These are phyloP conservation scores for Macaranga tanarius DNA, from an alignment of 441 rosid species.

Conservation along the genomic window DNA sequence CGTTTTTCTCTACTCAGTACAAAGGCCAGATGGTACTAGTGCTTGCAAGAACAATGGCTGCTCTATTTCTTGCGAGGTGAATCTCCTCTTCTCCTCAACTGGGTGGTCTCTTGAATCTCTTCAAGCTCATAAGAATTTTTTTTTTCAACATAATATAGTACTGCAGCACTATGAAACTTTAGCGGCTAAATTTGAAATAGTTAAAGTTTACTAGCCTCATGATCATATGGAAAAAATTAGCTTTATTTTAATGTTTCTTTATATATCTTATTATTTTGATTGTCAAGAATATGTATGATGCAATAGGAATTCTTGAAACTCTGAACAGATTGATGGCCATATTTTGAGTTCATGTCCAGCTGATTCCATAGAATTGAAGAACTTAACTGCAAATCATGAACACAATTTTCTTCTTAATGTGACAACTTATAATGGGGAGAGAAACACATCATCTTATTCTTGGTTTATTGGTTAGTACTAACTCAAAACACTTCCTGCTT, in stretches of 20 bases:
- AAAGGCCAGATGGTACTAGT: slow-evolving; percentile 33
- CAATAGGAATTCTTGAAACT: neutral
- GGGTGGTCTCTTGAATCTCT: no score
- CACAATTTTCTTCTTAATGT: slow-evolving; percentile 49
- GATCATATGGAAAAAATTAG: no score
- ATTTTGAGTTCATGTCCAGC: slow-evolving; percentile 38
- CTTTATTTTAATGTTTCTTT: neutral
- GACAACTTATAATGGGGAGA: slow-evolving; percentile 39
- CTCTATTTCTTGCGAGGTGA: slow-evolving; percentile 47
- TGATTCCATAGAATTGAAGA: slow-evolving; percentile 30
- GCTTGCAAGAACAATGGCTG: slow-evolving; percentile 43
- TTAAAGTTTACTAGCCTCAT: no score
- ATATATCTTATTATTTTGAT: neutral
- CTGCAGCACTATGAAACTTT: no score
- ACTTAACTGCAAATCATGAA: slow-evolving; percentile 39
- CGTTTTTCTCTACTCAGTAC: slow-evolving; percentile 41
- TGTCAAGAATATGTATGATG: neutral
- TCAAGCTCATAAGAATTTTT: neutral
- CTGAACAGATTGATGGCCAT: slow-evolving; percentile 50
- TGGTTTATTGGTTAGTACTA: slow-evolving; percentile 54
- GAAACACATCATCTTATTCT: slow-evolving; percentile 45
- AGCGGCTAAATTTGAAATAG: no score
- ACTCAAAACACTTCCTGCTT: neutral
- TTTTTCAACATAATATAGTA: no score
- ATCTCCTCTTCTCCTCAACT: neutral